Evolutionary conservation across 2,329 filamentous ascomycete species (phyloP).

Genomic region (Fusarium temperatum): DNA sequence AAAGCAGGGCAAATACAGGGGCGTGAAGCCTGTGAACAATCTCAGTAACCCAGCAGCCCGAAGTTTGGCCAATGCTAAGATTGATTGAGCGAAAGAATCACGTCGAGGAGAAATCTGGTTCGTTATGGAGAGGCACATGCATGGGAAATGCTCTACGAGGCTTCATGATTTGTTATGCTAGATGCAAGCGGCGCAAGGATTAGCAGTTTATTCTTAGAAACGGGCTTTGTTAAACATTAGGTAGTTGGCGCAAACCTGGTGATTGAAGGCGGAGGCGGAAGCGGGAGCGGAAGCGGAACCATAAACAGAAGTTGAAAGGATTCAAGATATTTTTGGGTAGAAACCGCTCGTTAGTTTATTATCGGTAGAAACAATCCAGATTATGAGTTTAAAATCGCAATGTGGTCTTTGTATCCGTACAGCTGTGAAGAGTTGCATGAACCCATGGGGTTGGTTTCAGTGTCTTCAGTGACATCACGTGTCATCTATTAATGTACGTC

Average conservation of each 20-base stretch:
- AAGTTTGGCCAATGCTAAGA: slow-evolving; percentile 76
- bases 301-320: neutral
- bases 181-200: slow-evolving; percentile 9
- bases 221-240: neutral
- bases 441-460: neutral
- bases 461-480: neutral
- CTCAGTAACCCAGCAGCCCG: slow-evolving; percentile 74
- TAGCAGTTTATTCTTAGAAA: neutral
- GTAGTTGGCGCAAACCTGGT: neutral
- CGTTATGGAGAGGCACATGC: neutral
- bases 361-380: neutral
- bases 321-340: neutral
- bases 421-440: neutral
- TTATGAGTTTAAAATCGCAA: neutral
- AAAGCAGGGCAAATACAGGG: slow-evolving; percentile 85
- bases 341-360: slow-evolving; percentile 13
- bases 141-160: slow-evolving; percentile 12
- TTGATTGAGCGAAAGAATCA: slow-evolving; percentile 63
- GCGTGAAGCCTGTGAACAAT: slow-evolving; percentile 82
- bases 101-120: neutral
- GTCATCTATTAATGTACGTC: neutral
- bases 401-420: neutral
- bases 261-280: neutral
- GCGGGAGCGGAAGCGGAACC: neutral
- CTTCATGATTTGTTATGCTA: slow-evolving; percentile 20